A percentile compares a stretch with the other conserved stretches of the same genome.
These are phyloP conservation scores for Ophiostoma montium DNA, from an alignment of 2,329 filamentous ascomycete species.

Conservation along the genomic window DNA sequence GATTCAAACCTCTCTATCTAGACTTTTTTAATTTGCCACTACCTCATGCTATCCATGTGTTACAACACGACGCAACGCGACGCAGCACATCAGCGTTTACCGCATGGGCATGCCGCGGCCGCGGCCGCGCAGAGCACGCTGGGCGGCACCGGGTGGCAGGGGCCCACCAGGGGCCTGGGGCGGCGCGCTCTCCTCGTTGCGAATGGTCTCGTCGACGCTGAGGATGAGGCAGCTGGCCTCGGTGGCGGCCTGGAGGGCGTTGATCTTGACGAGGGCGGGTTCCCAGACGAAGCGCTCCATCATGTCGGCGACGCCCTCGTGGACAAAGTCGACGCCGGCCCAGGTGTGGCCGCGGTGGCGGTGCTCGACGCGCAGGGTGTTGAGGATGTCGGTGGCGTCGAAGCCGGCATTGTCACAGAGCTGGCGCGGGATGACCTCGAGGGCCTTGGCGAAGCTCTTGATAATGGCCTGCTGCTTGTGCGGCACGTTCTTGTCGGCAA, in stretches of 20 bases:
- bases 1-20: too few species aligned
- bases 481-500: slow-evolving; percentile 80
- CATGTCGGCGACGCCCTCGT: slow-evolving; percentile 89
- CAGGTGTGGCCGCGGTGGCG: slow-evolving; percentile 83
- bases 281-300: slow-evolving; percentile 97
- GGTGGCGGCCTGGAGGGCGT: slow-evolving; percentile 89
- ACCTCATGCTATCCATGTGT: too few species aligned
- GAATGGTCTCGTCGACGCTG: slow-evolving; percentile 95
- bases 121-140: slow-evolving; percentile 63
- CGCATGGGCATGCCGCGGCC: slow-evolving; percentile 83
- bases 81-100: slow-evolving; percentile 26
- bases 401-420: slow-evolving; percentile 98
- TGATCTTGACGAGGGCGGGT: slow-evolving; percentile 88
- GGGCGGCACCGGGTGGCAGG: slow-evolving; percentile 68
- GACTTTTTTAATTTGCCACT: too few species aligned
- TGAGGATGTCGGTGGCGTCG: slow-evolving; percentile 94
- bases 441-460: slow-evolving; percentile 93
- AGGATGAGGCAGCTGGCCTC: slow-evolving; percentile 93
- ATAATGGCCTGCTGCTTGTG: slow-evolving; percentile 97
- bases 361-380: slow-evolving; percentile 91
- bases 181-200: slow-evolving; percentile 82
- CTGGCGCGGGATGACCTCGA: slow-evolving; percentile 92
- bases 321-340: slow-evolving; percentile 90
- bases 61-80: too few species aligned
- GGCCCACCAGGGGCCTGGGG: slow-evolving; percentile 68